Evolutionary conservation across 2,329 filamentous ascomycete species (phyloP), one percentile per base, ranked within the genome.

Genomic region (Sordariomycetes sp.): DNA sequence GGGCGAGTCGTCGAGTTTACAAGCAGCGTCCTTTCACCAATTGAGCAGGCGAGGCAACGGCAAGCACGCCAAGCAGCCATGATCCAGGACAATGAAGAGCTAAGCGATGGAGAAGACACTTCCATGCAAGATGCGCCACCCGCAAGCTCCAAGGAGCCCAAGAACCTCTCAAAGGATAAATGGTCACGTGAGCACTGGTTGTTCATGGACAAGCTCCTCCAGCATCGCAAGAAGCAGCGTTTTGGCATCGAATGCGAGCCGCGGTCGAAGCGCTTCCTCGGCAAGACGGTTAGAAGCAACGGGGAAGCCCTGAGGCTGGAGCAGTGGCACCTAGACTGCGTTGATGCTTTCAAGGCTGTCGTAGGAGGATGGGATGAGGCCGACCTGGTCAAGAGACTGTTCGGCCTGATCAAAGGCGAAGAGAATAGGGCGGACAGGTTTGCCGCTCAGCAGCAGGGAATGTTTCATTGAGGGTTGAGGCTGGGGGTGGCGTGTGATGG

Each of bases 1-100:
- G 73, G 73, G 5, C 65, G 70, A 1, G 68, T 76, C 1, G 73
- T 78, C 11, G 70, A 73, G 37, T 77, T 76, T 42, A 68, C 66
- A 1, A 68, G 63, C 49, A 69, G 59, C 47, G 64, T 64, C 2
- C 49, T 68, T 6, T 68, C 66, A 4, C 66, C 68, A 2, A 44
- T 59, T 2, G 58, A 62, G 8, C 63, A 68, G 40, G 59, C 57
- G 3, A 43, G 43, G 32, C 45, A 42, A n/a, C n/a, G n/a, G n/a
- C n/a, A n/a, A n/a, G n/a, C n/a, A n/a, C n/a, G n/a, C n/a, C n/a
- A n/a, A n/a, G n/a, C n/a, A n/a, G n/a, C n/a, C n/a, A n/a, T n/a
- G n/a, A n/a, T n/a, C n/a, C n/a, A n/a, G n/a, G n/a, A n/a, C n/a
- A n/a, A n/a, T n/a, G n/a, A n/a, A n/a, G n/a, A n/a, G n/a, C n/a